Conservation (phyloP, 2,329 filamentous ascomycete species). For the Helotiales sp. region DNA sequence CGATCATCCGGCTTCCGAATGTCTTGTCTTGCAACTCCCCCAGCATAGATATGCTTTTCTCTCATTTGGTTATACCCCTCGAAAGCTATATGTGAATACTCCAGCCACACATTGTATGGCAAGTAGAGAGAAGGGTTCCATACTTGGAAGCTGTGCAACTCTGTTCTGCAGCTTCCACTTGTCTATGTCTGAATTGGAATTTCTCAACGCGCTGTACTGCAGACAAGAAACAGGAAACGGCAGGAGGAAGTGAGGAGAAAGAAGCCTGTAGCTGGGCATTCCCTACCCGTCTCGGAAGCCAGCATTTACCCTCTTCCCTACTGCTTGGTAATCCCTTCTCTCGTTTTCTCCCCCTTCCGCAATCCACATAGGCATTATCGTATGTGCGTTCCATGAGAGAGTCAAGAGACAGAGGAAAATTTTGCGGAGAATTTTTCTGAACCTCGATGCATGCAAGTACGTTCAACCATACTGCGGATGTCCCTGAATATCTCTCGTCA, state of each 20-base stretch:
- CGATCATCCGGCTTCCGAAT: constrained; percentile 3
- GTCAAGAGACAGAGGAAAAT: neutral
- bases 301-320: neutral
- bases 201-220: neutral
- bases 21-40: constrained; percentile 1
- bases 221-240: neutral
- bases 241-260: neutral
- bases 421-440: neutral
- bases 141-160: constrained; percentile 5
- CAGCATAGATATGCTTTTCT: too few species aligned
- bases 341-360: neutral
- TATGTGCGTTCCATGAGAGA: constrained; percentile 7
- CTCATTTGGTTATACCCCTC: too few species aligned
- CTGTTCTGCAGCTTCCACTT: constrained; percentile 5
- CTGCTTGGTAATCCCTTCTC: neutral
- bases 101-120: neutral
- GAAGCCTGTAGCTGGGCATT: neutral
- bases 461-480: constrained; percentile 4
- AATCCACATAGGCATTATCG: neutral
- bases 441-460: neutral
- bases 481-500: constrained; percentile 8
- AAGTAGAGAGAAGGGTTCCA: constrained; percentile 1
- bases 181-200: neutral
- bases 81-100: neutral
- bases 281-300: neutral